Conservation (phyloP, 306 rosid genomes). For the apple (Malus domestica) region ASM211411v1 NC_041795.1:35034001-35034500, state of each 20-base stretch:
- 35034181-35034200: conserved; percentile 33
- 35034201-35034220: conserved; percentile 63
- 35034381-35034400: conserved; percentile 48
- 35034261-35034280: conserved; percentile 54
- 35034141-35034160: conserved; percentile 17
- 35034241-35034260: conserved; percentile 38
- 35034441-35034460: conserved; percentile 66
- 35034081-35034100: conserved; percentile 97
- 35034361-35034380: conserved; percentile 23
- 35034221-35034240: conserved; percentile 57
- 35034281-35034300: conserved; percentile 77
- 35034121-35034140: neutral
- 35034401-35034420: conserved; percentile 86
- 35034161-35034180: conserved; percentile 23
- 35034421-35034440: conserved; percentile 71
- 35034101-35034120: conserved; percentile 82
- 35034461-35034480: conserved; percentile 73
- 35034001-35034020: conserved; percentile 61
- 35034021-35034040: conserved; percentile 80
- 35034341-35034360: conserved; percentile 49
- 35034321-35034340: conserved; percentile 50
- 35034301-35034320: conserved; percentile 62
- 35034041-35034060: conserved; percentile 73
- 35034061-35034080: conserved; percentile 86
- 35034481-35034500: conserved; percentile 57